phyloP scores from a whole-genome alignment of 1,284 basidiomycete species.

The Kalmanozyma brasiliensis region DNA sequence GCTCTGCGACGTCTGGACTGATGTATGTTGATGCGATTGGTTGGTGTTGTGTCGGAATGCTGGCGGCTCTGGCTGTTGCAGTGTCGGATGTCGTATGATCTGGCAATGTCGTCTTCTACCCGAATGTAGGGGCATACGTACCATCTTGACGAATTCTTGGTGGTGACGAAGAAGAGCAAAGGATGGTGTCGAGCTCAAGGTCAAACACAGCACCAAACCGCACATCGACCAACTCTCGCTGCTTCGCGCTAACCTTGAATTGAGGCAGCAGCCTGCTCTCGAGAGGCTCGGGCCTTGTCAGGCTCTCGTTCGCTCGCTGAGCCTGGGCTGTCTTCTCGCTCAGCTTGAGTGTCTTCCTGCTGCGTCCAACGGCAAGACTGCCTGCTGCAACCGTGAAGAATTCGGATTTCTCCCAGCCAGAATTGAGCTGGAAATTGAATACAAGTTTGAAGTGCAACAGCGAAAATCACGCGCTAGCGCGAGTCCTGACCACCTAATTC shows the following conservation, averaged over 20 bases:
- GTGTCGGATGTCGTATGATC: slow-evolving; percentile 24
- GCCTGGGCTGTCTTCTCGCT: no score
- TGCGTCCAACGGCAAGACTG: not conserved
- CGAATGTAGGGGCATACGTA: slow-evolving; percentile 25
- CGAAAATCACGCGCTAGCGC: not conserved
- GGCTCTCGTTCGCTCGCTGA: no score
- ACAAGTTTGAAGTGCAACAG: slow-evolving; percentile 11
- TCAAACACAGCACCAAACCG: slow-evolving; percentile 29
- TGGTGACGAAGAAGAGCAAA: slow-evolving; percentile 43
- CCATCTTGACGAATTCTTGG: slow-evolving; percentile 58
- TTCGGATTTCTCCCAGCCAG: not conserved
- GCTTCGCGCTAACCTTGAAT: no score
- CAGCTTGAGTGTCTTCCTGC: not conserved
- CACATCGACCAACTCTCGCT: slow-evolving; percentile 2
- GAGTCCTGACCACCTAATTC: not conserved
- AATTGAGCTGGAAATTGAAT: not conserved
- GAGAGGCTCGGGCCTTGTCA: no score
- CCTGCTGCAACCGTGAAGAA: not conserved
- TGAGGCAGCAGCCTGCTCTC: no score
- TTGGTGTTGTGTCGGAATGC: slow-evolving; percentile 1
- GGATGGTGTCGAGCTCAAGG: slow-evolving; percentile 35
- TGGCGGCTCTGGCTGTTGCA: slow-evolving; percentile 12
- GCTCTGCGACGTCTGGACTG: not conserved
- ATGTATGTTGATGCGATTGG: not conserved
- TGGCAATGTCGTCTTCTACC: slow-evolving; percentile 17